Evolutionary conservation across 176 grass and related monocot species (phyloP).

Genomic region (Luzula sylvatica): DNA sequence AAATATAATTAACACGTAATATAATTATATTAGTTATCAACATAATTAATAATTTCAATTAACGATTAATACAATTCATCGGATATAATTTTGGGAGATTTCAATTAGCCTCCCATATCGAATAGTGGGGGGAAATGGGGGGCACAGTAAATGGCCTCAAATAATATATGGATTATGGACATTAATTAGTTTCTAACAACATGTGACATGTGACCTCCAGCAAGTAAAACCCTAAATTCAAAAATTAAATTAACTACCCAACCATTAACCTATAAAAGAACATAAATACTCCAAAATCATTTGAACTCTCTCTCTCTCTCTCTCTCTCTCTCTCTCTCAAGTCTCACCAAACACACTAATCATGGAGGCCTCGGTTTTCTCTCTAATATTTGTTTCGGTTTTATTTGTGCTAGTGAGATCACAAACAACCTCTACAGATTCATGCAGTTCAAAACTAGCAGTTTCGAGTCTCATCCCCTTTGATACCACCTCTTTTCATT

Average conservation of each 20-base stretch:
- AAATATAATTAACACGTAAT: too few species aligned
- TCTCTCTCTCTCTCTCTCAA: background rate
- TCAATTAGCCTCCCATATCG: too few species aligned
- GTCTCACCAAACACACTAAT: too few species aligned
- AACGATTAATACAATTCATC: too few species aligned
- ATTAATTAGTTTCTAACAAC: background rate
- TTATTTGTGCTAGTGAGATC: slow-evolving; percentile 27
- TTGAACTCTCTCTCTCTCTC: background rate
- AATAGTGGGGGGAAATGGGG: too few species aligned
- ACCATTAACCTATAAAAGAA: background rate
- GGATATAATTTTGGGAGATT: too few species aligned
- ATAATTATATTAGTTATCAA: too few species aligned
- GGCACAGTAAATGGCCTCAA: too few species aligned
- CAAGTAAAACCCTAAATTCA: background rate
- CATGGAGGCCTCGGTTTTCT: slow-evolving; percentile 5
- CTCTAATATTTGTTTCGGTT: slow-evolving; percentile 11
- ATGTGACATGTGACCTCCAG: slow-evolving; percentile 1
- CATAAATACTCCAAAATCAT: background rate
- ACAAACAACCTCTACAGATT: slow-evolving; percentile 32
- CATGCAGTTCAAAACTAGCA: slow-evolving; percentile 22
- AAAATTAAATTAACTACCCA: background rate
- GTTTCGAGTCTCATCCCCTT: slow-evolving; percentile 32
- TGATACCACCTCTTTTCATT: slow-evolving; percentile 32
- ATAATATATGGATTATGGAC: background rate
- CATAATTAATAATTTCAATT: too few species aligned